phyloP scores from a whole-genome alignment of 1,284 basidiomycete genomes.

The Malassezia cuniculi region DNA sequence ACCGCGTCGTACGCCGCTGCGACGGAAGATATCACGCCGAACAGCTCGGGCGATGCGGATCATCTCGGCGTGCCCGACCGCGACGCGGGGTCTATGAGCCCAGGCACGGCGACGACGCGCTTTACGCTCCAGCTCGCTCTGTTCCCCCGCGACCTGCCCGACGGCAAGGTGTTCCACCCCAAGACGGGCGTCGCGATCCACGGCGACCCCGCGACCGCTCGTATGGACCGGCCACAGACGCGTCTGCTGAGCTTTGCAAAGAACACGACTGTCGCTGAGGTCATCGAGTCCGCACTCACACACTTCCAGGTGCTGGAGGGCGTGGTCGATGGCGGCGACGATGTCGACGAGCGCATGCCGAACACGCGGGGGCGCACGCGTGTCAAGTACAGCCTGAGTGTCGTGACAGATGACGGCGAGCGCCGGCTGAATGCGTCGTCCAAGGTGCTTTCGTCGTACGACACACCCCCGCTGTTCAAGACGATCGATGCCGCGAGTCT shows the following conservation, averaged over 20 bases:
- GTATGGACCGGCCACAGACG: slow-evolving; percentile 4
- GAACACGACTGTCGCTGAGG: slow-evolving; percentile 88
- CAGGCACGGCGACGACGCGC: slow-evolving; percentile 50
- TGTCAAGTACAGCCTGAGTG: slow-evolving; percentile 63
- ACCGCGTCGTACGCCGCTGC: slow-evolving; percentile 11
- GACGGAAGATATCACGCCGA: neutral
- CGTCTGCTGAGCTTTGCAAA: slow-evolving; percentile 55
- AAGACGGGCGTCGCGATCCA: slow-evolving; percentile 71
- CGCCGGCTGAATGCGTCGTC: slow-evolving; percentile 20
- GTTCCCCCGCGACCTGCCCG: slow-evolving; percentile 75
- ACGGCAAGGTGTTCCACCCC: slow-evolving; percentile 82
- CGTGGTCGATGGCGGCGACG: slow-evolving; percentile 92
- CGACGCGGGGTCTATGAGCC: neutral
- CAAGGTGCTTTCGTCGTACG: slow-evolving; percentile 60
- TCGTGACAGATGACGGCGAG: slow-evolving; percentile 31
- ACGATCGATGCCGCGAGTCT: slow-evolving; percentile 54
- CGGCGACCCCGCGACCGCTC: neutral
- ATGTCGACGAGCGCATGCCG: slow-evolving; percentile 76
- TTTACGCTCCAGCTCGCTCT: slow-evolving; percentile 78
- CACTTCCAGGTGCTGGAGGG: slow-evolving; percentile 85
- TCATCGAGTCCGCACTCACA: slow-evolving; percentile 79
- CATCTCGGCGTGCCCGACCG: neutral
- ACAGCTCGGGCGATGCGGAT: neutral
- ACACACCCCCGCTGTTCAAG: slow-evolving; percentile 50
- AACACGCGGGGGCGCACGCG: slow-evolving; percentile 64